Percentiles rank a stretch among this genome's conserved stretches.
Conservation (phyloP, 352 stramenopile species). For the Phytophthora foliorum region DNA sequence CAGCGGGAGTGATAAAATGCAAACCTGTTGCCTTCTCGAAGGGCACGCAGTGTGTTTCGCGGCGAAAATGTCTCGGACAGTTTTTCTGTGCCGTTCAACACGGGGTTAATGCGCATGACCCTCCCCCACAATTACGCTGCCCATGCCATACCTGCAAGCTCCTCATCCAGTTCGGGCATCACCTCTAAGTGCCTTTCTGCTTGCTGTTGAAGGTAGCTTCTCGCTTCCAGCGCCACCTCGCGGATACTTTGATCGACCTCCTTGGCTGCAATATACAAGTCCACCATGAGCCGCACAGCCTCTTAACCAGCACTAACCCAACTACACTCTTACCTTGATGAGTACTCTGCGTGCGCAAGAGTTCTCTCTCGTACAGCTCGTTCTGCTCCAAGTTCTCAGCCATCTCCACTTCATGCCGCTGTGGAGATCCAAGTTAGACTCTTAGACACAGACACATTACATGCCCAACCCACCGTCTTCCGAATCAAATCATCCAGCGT, state of each 20-base stretch:
- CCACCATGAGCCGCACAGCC: background rate
- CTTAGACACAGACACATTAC: background rate
- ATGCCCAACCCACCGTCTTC: slow-evolving; percentile 56
- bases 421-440: background rate
- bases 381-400: slow-evolving; percentile 82
- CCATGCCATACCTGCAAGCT: slow-evolving; percentile 45
- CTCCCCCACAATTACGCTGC: background rate
- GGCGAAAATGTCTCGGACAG: slow-evolving; percentile 78
- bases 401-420: slow-evolving; percentile 82
- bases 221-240: slow-evolving; percentile 64
- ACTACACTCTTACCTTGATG: slow-evolving; percentile 47
- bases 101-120: background rate
- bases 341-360: slow-evolving; percentile 62
- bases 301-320: background rate
- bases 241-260: slow-evolving; percentile 71
- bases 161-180: slow-evolving; percentile 43
- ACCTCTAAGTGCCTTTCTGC: slow-evolving; percentile 48
- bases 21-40: slow-evolving; percentile 61
- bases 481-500: slow-evolving; percentile 73
- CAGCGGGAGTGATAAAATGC: background rate
- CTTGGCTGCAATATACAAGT: slow-evolving; percentile 40
- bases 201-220: slow-evolving; percentile 66
- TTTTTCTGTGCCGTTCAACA: slow-evolving; percentile 40
- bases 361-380: slow-evolving; percentile 70
- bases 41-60: slow-evolving; percentile 43